Percentiles rank a stretch among this genome's conserved stretches.
phyloP scores from a whole-genome alignment of 208 protist species.

The Leishmania braziliensis region DNA sequence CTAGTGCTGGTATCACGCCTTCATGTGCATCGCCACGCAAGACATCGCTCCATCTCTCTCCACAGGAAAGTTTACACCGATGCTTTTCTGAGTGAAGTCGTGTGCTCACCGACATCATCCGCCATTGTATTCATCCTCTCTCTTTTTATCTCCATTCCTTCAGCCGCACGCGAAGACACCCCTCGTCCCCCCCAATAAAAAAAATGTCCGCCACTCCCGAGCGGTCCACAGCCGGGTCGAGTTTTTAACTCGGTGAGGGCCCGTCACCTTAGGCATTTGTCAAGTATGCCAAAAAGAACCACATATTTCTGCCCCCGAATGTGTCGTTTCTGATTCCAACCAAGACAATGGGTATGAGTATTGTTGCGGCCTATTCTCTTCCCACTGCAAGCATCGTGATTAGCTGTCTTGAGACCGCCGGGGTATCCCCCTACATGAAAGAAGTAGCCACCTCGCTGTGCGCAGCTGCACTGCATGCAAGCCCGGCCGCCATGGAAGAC shows the following conservation, averaged over 20 bases:
- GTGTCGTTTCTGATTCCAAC: conserved; percentile 85
- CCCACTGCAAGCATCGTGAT: conserved; percentile 66
- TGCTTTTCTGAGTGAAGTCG: not conserved
- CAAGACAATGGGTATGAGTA: conserved; percentile 83
- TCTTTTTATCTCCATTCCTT: conserved; percentile 1
- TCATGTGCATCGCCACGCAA: not conserved
- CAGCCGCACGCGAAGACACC: not conserved
- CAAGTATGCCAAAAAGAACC: conserved; percentile 72
- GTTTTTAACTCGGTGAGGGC: conserved; percentile 52
- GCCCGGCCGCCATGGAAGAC: conserved; percentile 17
- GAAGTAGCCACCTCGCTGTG: conserved; percentile 35
- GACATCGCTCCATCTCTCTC: not conserved
- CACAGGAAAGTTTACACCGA: not conserved
- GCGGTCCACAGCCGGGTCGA: not conserved
- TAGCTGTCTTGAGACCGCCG: conserved; percentile 62
- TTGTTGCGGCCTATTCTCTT: conserved; percentile 66
- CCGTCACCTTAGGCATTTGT: conserved; percentile 58
- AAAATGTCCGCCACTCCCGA: not conserved
- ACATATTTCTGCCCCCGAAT: conserved; percentile 85
- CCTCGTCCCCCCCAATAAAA: too few relatives aligned
- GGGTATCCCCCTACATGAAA: conserved; percentile 75
- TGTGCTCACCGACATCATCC: not conserved
- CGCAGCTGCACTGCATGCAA: conserved; percentile 42
- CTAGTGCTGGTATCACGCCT: not conserved
- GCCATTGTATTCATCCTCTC: not conserved